Conservation (phyloP, 352 stramenopile species). For the Globisporangium carolinianum region DNA sequence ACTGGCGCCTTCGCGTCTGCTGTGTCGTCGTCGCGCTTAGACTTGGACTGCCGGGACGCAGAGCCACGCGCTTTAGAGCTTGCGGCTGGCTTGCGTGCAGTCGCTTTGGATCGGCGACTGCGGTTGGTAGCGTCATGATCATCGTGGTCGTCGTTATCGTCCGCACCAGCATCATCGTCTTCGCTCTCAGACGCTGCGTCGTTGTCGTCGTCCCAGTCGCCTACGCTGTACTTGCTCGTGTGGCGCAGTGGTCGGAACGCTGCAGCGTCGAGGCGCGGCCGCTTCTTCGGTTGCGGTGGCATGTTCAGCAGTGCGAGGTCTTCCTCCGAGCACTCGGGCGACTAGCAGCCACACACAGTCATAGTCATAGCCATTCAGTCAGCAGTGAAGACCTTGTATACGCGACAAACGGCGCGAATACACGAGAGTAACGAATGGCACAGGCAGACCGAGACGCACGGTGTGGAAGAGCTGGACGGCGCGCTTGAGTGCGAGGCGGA, state of each 20-base stretch:
- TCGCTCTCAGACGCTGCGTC: not conserved
- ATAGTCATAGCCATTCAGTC: not conserved
- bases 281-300: constrained; percentile 23
- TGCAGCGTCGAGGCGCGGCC: constrained; percentile 18
- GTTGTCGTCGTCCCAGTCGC: constrained; percentile 7
- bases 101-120: not conserved
- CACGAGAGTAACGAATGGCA: not conserved
- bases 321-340: constrained; percentile 19
- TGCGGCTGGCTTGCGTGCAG: not conserved
- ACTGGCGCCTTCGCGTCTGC: constrained; percentile 1
- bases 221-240: constrained; percentile 5
- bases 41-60: no score
- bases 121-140: constrained; percentile 1
- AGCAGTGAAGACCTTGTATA: no score
- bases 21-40: not conserved
- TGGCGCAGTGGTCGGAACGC: constrained; percentile 1
- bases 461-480: constrained; percentile 36
- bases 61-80: not conserved
- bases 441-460: constrained; percentile 16
- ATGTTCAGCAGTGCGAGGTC: constrained; percentile 31
- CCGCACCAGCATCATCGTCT: not conserved
- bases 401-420: not conserved
- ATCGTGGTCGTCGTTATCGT: not conserved
- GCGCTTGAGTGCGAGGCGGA: constrained; percentile 27
- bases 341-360: constrained; percentile 10